A percentile compares a stretch with the other conserved stretches of the same genome.
Conservation (phyloP, 495 filamentous ascomycete genomes). For the Hyaloscypha variabilis region DNA sequence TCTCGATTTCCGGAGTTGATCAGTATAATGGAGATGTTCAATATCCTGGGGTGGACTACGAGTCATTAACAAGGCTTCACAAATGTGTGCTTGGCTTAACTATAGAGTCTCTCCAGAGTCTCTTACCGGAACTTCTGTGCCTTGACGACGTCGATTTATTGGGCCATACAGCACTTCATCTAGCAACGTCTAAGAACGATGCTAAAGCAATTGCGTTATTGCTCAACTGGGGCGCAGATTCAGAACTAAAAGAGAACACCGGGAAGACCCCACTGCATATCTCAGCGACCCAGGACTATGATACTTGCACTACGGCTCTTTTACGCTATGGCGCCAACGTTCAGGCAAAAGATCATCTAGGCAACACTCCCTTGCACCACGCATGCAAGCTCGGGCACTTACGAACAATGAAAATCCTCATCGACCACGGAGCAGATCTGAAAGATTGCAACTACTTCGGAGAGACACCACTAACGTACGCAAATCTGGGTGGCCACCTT, state of each 20-base stretch:
- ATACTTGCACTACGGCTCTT: background rate
- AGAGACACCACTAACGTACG: background rate
- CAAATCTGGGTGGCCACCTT: too few species aligned
- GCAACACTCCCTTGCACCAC: background rate
- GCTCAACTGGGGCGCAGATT: background rate
- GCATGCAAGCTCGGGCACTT: background rate
- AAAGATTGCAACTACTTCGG: background rate
- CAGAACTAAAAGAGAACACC: background rate
- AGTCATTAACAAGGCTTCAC: background rate
- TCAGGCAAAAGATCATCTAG: background rate
- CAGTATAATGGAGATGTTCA: too few species aligned
- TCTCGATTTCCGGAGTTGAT: background rate
- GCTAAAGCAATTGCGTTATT: background rate
- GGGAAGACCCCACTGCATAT: background rate
- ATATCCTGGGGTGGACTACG: too few species aligned
- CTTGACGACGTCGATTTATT: background rate
- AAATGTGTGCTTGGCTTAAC: background rate
- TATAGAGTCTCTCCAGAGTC: background rate
- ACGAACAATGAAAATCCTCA: background rate
- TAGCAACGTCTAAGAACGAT: background rate
- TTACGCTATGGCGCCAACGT: background rate
- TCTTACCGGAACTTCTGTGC: background rate
- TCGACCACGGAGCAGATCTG: background rate
- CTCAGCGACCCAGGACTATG: background rate
- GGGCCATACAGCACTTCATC: background rate